Base-by-base conservation (phyloP, 208 protist genomes). In the Wallacemonas sp. region DNA sequence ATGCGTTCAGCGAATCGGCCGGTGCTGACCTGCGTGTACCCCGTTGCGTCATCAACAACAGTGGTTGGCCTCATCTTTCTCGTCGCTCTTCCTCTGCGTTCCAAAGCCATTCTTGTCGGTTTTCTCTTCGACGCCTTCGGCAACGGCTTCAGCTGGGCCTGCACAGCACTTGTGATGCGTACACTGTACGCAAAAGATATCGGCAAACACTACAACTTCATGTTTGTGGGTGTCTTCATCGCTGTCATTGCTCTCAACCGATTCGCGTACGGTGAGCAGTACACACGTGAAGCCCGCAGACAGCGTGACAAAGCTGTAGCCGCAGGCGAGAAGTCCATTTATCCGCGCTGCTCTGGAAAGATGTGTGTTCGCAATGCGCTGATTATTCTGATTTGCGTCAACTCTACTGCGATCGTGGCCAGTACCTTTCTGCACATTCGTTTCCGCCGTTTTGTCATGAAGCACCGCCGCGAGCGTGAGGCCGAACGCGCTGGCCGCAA, bases 181-280 rank as follows among this genome's bases (percentile, higher is more conserved):
- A 65, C 66, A 0, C 9, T 89, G 13, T 89, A 83, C 32, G 71
- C 79, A n/a, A 77, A 81, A 60, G 78, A 89, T 42, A 79, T 83
- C 17, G 79, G 83, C 32, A 89, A 89, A 73, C 75, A 85, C 70
- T 89, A 89, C 73, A 83, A 84, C 68, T 89, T 89, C 36, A 71
- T 81, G 63, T 89, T 75, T 42, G 65, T 76, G 1, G 76, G 80
- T 17, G 80, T 58, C 52, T 68, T 85, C 34, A 70, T 79, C 9
- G 71, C 80, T 19, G 77, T 79, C 13, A 81, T 91, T 41, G 73
- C 73, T n/a, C 73, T 86, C 24, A 91, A 87, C 63, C 74, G 72
- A 19, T 85, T 85, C 32, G 76, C 68, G 58, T 91, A 83, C 58
- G 84, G 84, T 30, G 70, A 79, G 65, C 64, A 78, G 50, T 86